Percentiles rank a stretch among this genome's conserved stretches.
Evolutionary conservation across 106 monocot species (phyloP).

Genomic region (Acorus calamus): DNA sequence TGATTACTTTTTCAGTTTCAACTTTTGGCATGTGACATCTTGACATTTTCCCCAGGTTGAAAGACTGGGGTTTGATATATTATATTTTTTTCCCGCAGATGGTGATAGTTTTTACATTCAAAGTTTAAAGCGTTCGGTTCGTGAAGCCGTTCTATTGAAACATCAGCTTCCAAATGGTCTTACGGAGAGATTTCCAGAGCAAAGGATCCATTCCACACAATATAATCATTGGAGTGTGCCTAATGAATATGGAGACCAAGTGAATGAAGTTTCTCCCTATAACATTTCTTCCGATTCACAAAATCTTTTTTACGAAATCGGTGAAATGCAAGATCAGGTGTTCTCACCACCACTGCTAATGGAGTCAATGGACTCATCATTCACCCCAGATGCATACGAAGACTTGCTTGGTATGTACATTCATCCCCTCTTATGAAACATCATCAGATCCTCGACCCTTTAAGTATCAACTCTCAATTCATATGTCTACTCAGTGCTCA

Average conservation of each 20-base stretch:
- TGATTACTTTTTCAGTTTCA: neutral
- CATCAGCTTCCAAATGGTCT: conserved; percentile 24
- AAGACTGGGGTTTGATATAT: no score
- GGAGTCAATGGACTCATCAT: conserved; percentile 28
- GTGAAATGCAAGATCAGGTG: conserved; percentile 16
- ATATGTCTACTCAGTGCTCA: neutral
- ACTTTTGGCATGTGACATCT: neutral
- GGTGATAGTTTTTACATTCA: conserved; percentile 31
- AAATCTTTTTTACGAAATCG: conserved; percentile 6
- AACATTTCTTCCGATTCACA: neutral
- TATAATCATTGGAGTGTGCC: conserved; percentile 9
- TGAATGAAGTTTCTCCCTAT: neutral
- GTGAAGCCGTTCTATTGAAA: conserved; percentile 67
- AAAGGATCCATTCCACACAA: conserved; percentile 20
- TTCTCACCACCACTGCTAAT: conserved; percentile 29
- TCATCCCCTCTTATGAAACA: neutral
- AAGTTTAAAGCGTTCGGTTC: conserved; percentile 68
- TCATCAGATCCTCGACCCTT: neutral
- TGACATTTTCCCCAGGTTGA: neutral
- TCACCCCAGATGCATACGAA: conserved; percentile 35
- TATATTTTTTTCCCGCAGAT: conserved; percentile 23
- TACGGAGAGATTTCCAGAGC: conserved; percentile 5
- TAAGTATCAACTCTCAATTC: neutral
- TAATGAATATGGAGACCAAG: conserved; percentile 1
- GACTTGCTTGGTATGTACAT: conserved; percentile 31